Evolutionary conservation across 1,139 yeast genomes (phyloP), one percentile per base, ranked within the genome.

Genomic region (Scheffersomyces titani): DNA sequence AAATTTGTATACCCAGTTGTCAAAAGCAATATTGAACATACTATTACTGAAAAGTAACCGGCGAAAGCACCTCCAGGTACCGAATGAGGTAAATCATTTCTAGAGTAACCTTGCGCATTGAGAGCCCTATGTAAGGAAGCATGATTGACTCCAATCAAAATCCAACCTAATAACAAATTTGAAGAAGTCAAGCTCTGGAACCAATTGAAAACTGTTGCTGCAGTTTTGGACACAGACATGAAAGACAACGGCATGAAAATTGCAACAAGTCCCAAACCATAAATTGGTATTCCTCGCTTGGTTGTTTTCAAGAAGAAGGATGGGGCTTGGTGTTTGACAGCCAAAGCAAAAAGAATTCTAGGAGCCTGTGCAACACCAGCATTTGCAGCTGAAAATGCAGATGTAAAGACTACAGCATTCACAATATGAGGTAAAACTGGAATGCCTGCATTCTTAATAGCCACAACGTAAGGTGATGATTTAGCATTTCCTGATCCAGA

Each of bases 301-400:
- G 74, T 82, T 18, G 78, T 72, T 60, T 66, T 76, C 19, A 76
- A 69, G 61, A 83, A 77, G 47, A 80, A 60, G 53, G 67, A 70
- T 57, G 88, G 87, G 4, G 86, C 86, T 58, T 75, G 78, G 2
- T 77, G 75, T 59, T 77, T 77, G 19, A 76, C 69, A 3, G 86
- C 85, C 66, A 83, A 70, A 5, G 85, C 81, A 57, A 73, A 75
- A 51, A 83, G 62, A 3, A 76, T 67, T 68, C 87, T 72, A 2
- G 85, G 71, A 19, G 79, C 72, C 30, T 75, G 75, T 49, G 77
- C 74, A 57, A 82, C 63, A 44, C 71, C 71, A 5, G 81, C 74
- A 61, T 82, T 83, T 21, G 81, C 85, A 6, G 86, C 82, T n/a
- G 85, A 80, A 72, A 82, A 80, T 1, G 86, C 86, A 48, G 85